phyloP scores from a whole-genome alignment of 2,329 filamentous ascomycete genomes.

The Diaporthe citriasiana region DNA sequence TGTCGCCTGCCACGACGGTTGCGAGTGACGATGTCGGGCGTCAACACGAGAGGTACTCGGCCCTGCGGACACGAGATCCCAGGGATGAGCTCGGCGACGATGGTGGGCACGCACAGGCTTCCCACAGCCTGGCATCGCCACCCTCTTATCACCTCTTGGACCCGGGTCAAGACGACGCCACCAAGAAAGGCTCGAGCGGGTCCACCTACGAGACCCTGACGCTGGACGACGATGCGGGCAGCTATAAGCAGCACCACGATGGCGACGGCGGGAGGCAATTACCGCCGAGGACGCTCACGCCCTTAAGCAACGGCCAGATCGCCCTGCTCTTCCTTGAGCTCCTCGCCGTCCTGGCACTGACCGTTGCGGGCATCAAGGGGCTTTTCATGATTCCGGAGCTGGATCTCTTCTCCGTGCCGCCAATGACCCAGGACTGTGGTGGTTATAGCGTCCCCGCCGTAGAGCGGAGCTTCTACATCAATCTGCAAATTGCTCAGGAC shows the following conservation, averaged over 20 bases:
- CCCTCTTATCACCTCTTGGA: conserved; percentile 19
- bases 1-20: background rate
- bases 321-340: conserved; percentile 5
- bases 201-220: background rate
- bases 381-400: background rate
- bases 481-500: conserved; percentile 17
- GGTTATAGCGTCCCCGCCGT: conserved; percentile 30
- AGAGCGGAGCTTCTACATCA: conserved; percentile 30
- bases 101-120: background rate
- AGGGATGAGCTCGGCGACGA: background rate
- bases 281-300: conserved; percentile 11
- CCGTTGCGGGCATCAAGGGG: conserved; percentile 13
- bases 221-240: background rate
- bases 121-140: background rate
- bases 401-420: conserved; percentile 17
- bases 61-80: background rate
- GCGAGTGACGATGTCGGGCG: background rate
- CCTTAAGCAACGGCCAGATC: conserved; percentile 13
- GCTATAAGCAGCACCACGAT: background rate
- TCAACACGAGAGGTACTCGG: background rate
- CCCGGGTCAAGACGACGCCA: background rate
- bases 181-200: background rate
- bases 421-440: conserved; percentile 26
- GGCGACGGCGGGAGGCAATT: background rate
- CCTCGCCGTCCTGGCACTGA: background rate